Evolutionary conservation across 2,329 filamentous ascomycete genomes (phyloP).

Genomic region (Stagonosporopsis rhizophila): DNA sequence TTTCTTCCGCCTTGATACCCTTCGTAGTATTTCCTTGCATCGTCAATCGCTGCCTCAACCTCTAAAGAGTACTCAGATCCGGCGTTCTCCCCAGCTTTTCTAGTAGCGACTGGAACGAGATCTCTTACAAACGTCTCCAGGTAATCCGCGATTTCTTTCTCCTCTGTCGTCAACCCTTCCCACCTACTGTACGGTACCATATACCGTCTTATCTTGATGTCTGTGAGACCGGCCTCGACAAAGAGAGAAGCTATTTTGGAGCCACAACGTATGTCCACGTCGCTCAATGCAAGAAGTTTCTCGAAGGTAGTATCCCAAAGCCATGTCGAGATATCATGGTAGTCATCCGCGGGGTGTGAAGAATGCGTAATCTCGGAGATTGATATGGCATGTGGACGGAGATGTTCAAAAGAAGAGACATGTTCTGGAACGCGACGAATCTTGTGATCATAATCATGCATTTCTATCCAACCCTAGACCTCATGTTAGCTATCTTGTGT

Average conservation of each 20-base stretch:
- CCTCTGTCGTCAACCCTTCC: conserved; percentile 4
- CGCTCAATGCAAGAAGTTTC: conserved; percentile 3
- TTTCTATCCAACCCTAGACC: conserved; percentile 3
- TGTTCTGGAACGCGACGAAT: background rate
- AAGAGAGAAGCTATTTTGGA: conserved; percentile 5
- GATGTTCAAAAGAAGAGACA: background rate
- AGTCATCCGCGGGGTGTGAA: background rate
- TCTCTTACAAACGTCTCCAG: background rate
- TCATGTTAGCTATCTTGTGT: background rate
- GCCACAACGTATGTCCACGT: background rate
- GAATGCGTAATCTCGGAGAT: background rate
- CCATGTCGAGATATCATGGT: background rate
- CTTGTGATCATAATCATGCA: conserved; percentile 1
- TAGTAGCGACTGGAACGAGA: background rate
- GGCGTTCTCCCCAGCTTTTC: conserved; percentile 1
- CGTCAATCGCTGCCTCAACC: background rate
- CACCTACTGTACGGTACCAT: conserved; percentile 7
- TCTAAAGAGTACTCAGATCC: background rate
- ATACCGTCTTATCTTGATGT: conserved; percentile 8
- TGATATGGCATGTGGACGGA: background rate
- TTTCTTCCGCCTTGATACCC: conserved; percentile 1
- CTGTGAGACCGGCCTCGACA: conserved; percentile 5
- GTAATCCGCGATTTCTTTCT: conserved; percentile 5
- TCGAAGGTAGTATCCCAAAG: conserved; percentile 1
- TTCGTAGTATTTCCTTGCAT: background rate